Percentiles rank a stretch among this genome's conserved stretches.
Conservation (phyloP, 768 basidiomycete species). For the Termitomyces sp. region DNA sequence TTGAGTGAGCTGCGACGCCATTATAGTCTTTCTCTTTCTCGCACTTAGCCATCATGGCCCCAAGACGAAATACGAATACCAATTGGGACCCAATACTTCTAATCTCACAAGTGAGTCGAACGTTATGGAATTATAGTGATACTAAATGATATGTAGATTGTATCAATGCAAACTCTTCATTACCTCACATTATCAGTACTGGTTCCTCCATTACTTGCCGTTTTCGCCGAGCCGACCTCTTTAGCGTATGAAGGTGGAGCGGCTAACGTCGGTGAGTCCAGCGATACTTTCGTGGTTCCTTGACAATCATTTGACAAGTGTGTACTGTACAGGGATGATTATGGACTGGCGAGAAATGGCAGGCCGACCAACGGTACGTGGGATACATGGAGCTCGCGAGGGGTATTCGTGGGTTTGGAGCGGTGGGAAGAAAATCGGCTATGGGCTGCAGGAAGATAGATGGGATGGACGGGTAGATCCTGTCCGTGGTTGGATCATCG, state of each 20-base stretch:
- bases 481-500: conserved; percentile 87
- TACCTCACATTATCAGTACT: conserved; percentile 85
- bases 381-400: conserved; percentile 62
- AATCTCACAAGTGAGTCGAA: conserved; percentile 66
- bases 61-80: conserved; percentile 27
- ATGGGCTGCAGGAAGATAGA: conserved; percentile 44
- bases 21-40: neutral
- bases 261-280: conserved; percentile 63
- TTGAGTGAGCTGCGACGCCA: neutral
- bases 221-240: conserved; percentile 71
- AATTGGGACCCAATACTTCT: conserved; percentile 91
- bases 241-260: conserved; percentile 74
- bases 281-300: neutral
- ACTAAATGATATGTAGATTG: conserved; percentile 54
- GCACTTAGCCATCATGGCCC: conserved; percentile 22
- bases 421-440: conserved; percentile 70
- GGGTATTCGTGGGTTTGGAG: conserved; percentile 71
- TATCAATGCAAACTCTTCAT: conserved; percentile 89
- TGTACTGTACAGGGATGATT: conserved; percentile 60
- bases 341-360: conserved; percentile 99
- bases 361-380: conserved; percentile 70
- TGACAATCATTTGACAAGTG: neutral
- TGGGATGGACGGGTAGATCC: conserved; percentile 75
- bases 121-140: neutral
- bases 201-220: conserved; percentile 69